These are phyloP conservation scores for Aspergillus pseudotamarii DNA, from an alignment of 2,329 filamentous ascomycete species.

Conservation along the genomic window DNA sequence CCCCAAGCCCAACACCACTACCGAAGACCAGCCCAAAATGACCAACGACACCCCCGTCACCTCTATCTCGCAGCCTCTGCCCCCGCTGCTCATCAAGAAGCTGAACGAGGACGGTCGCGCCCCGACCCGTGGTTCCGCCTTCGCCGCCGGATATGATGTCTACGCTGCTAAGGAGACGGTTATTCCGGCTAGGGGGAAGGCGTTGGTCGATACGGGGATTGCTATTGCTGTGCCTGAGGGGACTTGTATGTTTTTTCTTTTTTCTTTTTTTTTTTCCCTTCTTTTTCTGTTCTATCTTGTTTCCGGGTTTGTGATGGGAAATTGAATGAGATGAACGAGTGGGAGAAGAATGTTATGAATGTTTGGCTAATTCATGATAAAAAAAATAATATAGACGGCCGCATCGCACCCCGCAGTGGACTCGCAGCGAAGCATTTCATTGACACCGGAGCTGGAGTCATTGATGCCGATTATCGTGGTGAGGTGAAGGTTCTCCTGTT, in stretches of 20 bases:
- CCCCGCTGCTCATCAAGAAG: constrained; percentile 84
- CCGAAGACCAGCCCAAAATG: constrained; percentile 23
- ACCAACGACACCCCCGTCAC: constrained; percentile 33
- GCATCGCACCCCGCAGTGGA: constrained; percentile 86
- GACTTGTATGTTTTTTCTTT: constrained; percentile 67
- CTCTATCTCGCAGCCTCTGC: constrained; percentile 47
- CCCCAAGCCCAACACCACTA: constrained; percentile 62
- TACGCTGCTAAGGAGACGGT: constrained; percentile 75
- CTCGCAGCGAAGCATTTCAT: constrained; percentile 94
- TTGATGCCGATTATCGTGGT: constrained; percentile 95
- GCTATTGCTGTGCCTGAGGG: constrained; percentile 86
- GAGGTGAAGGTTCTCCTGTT: constrained; percentile 94
- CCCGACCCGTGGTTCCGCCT: constrained; percentile 85
- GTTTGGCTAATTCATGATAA: not conserved
- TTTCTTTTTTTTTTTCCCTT: not conserved
- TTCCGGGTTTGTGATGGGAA: too few relatives aligned
- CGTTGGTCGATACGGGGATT: constrained; percentile 85
- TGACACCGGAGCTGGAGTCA: constrained; percentile 92
- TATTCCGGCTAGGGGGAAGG: constrained; percentile 82
- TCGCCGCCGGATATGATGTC: constrained; percentile 91
- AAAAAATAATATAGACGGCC: constrained; percentile 65
- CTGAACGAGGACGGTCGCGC: constrained; percentile 76
- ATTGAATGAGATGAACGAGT: not conserved
- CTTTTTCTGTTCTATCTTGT: not conserved
- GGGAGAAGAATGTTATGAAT: not conserved